Evolutionary conservation across 345 rosid genomes (phyloP).

Genomic region (Schrenkiella parvula): DNA sequence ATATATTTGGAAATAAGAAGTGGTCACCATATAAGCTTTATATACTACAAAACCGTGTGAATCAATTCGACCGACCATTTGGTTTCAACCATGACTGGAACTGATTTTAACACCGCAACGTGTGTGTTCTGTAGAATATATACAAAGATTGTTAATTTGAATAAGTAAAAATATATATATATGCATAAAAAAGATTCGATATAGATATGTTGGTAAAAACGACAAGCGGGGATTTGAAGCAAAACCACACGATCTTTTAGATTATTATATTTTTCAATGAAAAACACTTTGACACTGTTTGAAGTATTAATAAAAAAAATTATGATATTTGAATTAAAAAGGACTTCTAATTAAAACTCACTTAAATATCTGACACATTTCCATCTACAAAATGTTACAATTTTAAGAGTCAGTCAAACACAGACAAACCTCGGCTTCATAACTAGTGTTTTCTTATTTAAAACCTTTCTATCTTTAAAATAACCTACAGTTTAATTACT

Average conservation of each 20-base stretch:
- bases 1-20: neutral
- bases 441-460: neutral
- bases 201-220: constrained; percentile 8
- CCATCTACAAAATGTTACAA: neutral
- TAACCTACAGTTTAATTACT: neutral
- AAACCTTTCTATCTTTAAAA: neutral
- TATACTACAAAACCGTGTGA: neutral
- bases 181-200: neutral
- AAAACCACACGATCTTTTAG: constrained; percentile 13
- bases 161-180: neutral
- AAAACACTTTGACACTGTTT: no score
- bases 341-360: neutral
- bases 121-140: neutral
- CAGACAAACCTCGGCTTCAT: neutral
- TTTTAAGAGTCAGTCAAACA: neutral
- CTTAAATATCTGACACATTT: neutral
- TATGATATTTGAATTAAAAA: no score
- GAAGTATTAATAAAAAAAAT: no score
- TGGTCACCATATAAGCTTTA: neutral
- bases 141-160: neutral
- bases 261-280: no score
- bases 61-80: neutral
- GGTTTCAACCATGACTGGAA: neutral
- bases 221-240: neutral
- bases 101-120: neutral